Percentiles rank a stretch among this genome's conserved stretches.
These are phyloP conservation scores for Zasmidium angulare DNA, from an alignment of 2,329 filamentous ascomycete genomes.

Conservation along the genomic window DNA sequence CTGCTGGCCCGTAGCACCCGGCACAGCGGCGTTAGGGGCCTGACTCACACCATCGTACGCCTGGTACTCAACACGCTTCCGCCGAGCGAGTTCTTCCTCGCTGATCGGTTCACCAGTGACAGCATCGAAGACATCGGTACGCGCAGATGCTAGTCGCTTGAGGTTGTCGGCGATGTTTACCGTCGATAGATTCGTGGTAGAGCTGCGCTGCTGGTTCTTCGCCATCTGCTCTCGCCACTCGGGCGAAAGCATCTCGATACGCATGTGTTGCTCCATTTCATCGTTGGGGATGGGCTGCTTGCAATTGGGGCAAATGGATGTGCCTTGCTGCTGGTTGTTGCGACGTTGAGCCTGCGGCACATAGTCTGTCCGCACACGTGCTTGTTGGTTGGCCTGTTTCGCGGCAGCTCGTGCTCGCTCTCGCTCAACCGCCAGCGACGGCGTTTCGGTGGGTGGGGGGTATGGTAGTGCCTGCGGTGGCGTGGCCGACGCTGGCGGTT, in stretches of 20 bases:
- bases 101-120: constrained; percentile 67
- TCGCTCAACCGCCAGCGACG: constrained; percentile 39
- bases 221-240: constrained; percentile 94
- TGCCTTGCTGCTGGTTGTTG: constrained; percentile 49
- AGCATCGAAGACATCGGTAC: constrained; percentile 81
- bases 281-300: constrained; percentile 82
- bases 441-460: constrained; percentile 27
- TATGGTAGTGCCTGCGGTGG: constrained; percentile 32
- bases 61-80: constrained; percentile 70
- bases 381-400: constrained; percentile 57
- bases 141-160: constrained; percentile 88
- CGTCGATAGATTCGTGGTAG: constrained; percentile 82
- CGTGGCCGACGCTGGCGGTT: constrained; percentile 27
- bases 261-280: constrained; percentile 89
- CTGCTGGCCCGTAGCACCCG: constrained; percentile 55
- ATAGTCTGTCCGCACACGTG: constrained; percentile 89
- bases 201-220: constrained; percentile 79
- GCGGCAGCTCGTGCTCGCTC: constrained; percentile 69
- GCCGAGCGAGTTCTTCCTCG: constrained; percentile 49
- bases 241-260: constrained; percentile 90
- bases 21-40: constrained; percentile 42
- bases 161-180: constrained; percentile 89
- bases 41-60: constrained; percentile 59
- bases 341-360: constrained; percentile 74
- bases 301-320: constrained; percentile 87